Conservation (phyloP, 495 filamentous ascomycete genomes). For the Penicilliopsis zonata region DNA sequence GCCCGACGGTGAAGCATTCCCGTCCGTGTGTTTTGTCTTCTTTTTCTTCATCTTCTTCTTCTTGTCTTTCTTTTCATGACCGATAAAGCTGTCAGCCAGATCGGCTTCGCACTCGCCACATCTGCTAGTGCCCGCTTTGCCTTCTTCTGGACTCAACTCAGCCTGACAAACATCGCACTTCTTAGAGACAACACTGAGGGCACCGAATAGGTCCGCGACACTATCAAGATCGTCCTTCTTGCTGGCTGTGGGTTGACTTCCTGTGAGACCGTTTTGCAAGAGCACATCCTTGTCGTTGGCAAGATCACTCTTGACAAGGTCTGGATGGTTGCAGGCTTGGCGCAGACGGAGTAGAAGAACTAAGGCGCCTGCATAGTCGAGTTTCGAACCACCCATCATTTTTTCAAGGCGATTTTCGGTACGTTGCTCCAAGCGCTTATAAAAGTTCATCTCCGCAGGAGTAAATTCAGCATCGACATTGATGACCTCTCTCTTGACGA, state of each 20-base stretch:
- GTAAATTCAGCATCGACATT: conserved; percentile 70
- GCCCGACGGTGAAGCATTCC: conserved; percentile 6
- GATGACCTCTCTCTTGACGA: conserved; percentile 78
- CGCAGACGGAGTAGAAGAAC: conserved; percentile 78
- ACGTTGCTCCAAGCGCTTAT: conserved; percentile 67
- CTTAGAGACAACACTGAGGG: conserved; percentile 65
- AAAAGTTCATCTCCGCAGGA: conserved; percentile 69
- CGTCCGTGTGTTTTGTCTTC: conserved; percentile 19
- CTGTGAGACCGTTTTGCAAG: conserved; percentile 39
- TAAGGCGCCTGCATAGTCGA: conserved; percentile 74
- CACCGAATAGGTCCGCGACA: conserved; percentile 74
- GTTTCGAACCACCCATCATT: conserved; percentile 66
- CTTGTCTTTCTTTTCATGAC: conserved; percentile 22
- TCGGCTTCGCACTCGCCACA: conserved; percentile 66
- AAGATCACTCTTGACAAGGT: conserved; percentile 71
- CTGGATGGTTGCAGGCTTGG: conserved; percentile 89
- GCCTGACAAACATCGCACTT: conserved; percentile 83
- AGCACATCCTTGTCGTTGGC: conserved; percentile 80
- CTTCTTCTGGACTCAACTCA: conserved; percentile 49
- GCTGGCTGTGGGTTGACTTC: conserved; percentile 34
- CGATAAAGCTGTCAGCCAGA: conserved; percentile 33
- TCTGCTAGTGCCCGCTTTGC: conserved; percentile 44
- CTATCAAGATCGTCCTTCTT: conserved; percentile 59
- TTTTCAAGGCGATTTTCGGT: conserved; percentile 75
- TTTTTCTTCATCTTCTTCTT: conserved; percentile 37